A percentile compares a stretch with the other conserved stretches of the same genome.
These are phyloP conservation scores for Fusarium floridanum DNA, from an alignment of 2,329 filamentous ascomycete genomes.

Conservation along the genomic window DNA sequence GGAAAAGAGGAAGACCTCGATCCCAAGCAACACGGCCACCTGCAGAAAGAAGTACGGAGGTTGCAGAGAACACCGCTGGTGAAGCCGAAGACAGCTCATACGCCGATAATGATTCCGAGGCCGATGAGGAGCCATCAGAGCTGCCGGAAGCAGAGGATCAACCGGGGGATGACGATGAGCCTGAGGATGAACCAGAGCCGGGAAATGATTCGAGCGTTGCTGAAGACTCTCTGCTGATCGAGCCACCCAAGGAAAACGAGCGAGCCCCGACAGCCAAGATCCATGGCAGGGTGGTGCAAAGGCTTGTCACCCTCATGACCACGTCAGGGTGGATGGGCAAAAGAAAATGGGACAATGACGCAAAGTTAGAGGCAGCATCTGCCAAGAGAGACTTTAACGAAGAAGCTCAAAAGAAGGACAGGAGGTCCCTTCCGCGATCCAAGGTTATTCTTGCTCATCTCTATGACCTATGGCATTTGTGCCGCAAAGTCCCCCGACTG, in stretches of 20 bases:
- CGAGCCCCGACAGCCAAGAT: slow-evolving; percentile 16
- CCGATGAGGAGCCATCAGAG: not conserved
- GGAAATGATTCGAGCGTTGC: not conserved
- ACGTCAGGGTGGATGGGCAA: slow-evolving; percentile 19
- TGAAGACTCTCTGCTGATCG: slow-evolving; percentile 40
- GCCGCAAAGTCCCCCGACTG: slow-evolving; percentile 26
- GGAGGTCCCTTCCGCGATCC: slow-evolving; percentile 1
- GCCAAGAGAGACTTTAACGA: not conserved
- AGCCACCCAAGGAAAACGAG: slow-evolving; percentile 17
- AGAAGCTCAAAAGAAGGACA: not conserved
- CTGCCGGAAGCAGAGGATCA: slow-evolving; percentile 5
- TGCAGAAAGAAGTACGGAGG: not conserved
- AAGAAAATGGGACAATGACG: slow-evolving; percentile 23
- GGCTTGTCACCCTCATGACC: slow-evolving; percentile 20
- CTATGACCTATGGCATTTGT: slow-evolving; percentile 27
- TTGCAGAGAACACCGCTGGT: not conserved
- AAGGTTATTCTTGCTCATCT: slow-evolving; percentile 29
- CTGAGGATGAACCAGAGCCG: not conserved
- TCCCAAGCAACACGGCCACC: not conserved
- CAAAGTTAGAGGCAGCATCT: slow-evolving; percentile 3
- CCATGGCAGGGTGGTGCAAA: slow-evolving; percentile 10
- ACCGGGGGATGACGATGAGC: not conserved
- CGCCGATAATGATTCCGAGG: not conserved
- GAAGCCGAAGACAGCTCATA: not conserved
- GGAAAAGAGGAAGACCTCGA: not conserved